Evolutionary conservation across 768 basidiomycete genomes (phyloP), one percentile per base, ranked within the genome.

Genomic region (Gautieria morchelliformis): DNA sequence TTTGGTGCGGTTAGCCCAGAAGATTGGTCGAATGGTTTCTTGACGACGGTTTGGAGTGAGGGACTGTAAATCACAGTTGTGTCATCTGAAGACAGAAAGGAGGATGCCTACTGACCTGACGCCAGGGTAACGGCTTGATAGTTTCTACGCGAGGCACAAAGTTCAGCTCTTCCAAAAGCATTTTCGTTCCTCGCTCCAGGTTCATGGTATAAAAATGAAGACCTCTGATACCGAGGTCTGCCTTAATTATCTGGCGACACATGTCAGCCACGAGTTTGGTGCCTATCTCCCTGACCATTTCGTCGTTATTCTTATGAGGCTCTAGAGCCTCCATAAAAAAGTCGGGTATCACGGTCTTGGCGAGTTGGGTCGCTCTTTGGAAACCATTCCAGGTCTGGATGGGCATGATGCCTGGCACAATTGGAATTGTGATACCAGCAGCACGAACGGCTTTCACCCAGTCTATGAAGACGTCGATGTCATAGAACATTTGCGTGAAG

Each of bases 401-500:
- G 17, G 93, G 93, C 66, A 89, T 90, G 62, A 95, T 85, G n/a
- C 93, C 93, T 33, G 92, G 93, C 12, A 94, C 85, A 63, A 95
- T 88, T 17, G 93, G 93, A 30, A 93, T 76, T 1, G 84, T 88
- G 68, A 94, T 93, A 7, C 92, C 93, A 0, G 87, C 89, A 11
- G 77, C 87, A 58, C 93, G 82, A 33, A 92, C 82, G 45, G 81
- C 74, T 60, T 82, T 83, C 41, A 89, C 93, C 96, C 96, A 99
- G 51, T 78, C 76, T 65, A 96, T 83, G 74, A 99, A 98, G 63
- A 98, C 67, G 35, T 90, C 80, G 49, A 87, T 84, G 64, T 96
- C 94, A 72, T 94, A 96, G 74, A 97, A 97, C 91, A 97, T 93
- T 70, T 97, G 94, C 0, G 94, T 96, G 75, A 97, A 96, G 71